Evolutionary conservation across 1,139 yeast species (phyloP).

Genomic region (Nakaseomyces glabratus): DNA sequence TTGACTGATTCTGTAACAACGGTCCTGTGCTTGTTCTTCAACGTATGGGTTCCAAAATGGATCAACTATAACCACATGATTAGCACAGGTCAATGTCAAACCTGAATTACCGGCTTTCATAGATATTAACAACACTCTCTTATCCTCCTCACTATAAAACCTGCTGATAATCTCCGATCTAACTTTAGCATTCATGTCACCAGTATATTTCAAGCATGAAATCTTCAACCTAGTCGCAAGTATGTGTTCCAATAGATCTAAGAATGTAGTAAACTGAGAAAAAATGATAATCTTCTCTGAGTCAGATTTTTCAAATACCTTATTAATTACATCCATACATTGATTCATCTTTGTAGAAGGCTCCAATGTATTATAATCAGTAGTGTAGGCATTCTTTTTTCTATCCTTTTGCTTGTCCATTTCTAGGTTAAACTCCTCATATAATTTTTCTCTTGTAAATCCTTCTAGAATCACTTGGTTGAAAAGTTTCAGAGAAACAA

Average conservation of each 20-base stretch:
- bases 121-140: constrained; percentile 57
- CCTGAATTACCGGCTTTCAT: constrained; percentile 92
- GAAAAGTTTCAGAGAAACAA: constrained; percentile 46
- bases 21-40: constrained; percentile 92
- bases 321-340: constrained; percentile 39
- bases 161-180: constrained; percentile 54
- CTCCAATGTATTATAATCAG: constrained; percentile 28
- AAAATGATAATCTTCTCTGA: constrained; percentile 67
- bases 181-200: constrained; percentile 60
- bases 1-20: constrained; percentile 93
- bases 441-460: constrained; percentile 29
- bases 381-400: constrained; percentile 29
- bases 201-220: constrained; percentile 62
- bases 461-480: constrained; percentile 37
- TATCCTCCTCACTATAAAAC: constrained; percentile 50
- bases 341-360: constrained; percentile 49
- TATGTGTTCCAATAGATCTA: constrained; percentile 58
- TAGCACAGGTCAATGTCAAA: constrained; percentile 83
- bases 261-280: constrained; percentile 74
- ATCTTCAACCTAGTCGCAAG: constrained; percentile 40
- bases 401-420: constrained; percentile 25
- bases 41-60: constrained; percentile 97
- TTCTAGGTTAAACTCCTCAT: constrained; percentile 22
- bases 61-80: constrained; percentile 80
- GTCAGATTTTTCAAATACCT: constrained; percentile 37